Evolutionary conservation across 108 stramenopile species (phyloP).

Genomic region (Pseudonitzschia multistriata): DNA sequence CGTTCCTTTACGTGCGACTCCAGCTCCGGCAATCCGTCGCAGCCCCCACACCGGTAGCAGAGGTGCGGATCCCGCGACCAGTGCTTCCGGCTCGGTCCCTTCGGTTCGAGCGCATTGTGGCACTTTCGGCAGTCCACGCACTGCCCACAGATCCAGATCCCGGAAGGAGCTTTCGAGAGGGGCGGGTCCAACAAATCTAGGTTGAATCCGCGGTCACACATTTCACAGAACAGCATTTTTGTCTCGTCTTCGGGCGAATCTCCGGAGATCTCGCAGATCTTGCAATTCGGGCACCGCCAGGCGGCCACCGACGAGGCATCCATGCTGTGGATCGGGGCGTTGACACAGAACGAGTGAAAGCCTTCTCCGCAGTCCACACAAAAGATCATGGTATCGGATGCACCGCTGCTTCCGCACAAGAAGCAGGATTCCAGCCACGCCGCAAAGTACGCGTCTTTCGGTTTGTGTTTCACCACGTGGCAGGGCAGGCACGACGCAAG

Average conservation of each 20-base stretch:
- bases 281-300: constrained; percentile 92
- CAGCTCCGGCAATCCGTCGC: constrained; percentile 41
- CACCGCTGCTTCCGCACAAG: constrained; percentile 66
- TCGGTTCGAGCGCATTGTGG: constrained; percentile 38
- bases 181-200: constrained; percentile 74
- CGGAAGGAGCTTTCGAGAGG: constrained; percentile 53
- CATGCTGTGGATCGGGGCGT: constrained; percentile 73
- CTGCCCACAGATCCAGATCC: constrained; percentile 72
- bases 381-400: constrained; percentile 71
- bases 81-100: constrained; percentile 37
- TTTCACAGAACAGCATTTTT: constrained; percentile 82
- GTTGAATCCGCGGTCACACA: constrained; percentile 80
- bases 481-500: constrained; percentile 57
- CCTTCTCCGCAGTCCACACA: constrained; percentile 92
- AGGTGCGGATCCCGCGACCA: constrained; percentile 60
- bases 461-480: constrained; percentile 40
- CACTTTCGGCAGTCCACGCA: constrained; percentile 63
- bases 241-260: constrained; percentile 60
- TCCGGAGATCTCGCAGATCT: constrained; percentile 83
- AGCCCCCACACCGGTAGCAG: constrained; percentile 72
- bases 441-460: constrained; percentile 47
- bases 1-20: constrained; percentile 17
- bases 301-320: constrained; percentile 51
- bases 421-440: constrained; percentile 70
- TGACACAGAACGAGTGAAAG: constrained; percentile 81